Percentiles rank a stretch among this genome's conserved stretches.
These are phyloP conservation scores for Deinandra increscens DNA, from an alignment of 129 eudicot genomes.

Conservation along the genomic window DNA sequence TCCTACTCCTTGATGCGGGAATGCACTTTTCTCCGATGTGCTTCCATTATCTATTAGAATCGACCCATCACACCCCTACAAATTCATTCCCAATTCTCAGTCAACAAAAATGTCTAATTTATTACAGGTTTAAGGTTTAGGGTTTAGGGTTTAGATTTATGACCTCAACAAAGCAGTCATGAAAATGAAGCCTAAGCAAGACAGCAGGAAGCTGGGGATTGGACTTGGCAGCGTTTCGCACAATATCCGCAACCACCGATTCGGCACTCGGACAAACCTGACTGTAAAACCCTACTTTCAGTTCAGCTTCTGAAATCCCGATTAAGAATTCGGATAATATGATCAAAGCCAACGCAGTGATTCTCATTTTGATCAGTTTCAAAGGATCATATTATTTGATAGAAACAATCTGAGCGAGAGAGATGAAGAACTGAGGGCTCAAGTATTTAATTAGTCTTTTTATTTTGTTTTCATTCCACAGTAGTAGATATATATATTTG, in stretches of 20 bases:
- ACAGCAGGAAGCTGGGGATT: slow-evolving; percentile 34
- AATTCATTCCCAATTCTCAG: no score
- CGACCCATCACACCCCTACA: slow-evolving; percentile 90
- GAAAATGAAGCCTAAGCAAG: slow-evolving; percentile 75
- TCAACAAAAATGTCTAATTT: no score
- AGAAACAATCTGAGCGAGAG: neutral
- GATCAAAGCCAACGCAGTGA: slow-evolving; percentile 1
- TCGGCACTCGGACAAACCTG: slow-evolving; percentile 60
- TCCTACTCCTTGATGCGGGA: slow-evolving; percentile 58
- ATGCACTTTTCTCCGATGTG: slow-evolving; percentile 45
- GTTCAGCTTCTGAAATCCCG: slow-evolving; percentile 36
- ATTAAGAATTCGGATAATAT: neutral
- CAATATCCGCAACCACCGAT: slow-evolving; percentile 41
- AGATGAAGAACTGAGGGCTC: neutral
- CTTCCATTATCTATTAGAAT: slow-evolving; percentile 53
- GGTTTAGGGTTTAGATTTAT: no score
- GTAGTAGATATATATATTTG: neutral
- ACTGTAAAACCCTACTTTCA: slow-evolving; percentile 56
- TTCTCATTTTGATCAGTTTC: slow-evolving; percentile 16
- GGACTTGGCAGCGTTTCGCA: slow-evolving; percentile 34
- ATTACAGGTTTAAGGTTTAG: no score
- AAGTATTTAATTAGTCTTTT: neutral
- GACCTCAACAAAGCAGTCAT: slow-evolving; percentile 81
- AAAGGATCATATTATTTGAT: neutral
- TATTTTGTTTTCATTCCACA: neutral